Conservation (phyloP, 108 stramenopile genomes). For the Cyclotella distinguenda region DNA sequence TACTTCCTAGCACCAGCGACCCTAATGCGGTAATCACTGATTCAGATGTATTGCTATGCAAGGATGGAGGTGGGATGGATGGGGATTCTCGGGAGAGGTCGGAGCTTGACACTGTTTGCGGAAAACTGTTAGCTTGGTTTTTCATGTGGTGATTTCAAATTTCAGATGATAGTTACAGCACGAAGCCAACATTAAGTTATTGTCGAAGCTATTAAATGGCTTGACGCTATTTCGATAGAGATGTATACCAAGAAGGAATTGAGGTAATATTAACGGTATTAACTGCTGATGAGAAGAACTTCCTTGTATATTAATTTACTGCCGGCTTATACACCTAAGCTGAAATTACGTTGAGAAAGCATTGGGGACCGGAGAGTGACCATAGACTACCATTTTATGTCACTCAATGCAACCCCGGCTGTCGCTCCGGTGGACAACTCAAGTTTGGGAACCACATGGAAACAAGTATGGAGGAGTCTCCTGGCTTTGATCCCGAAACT, state of each 20-base stretch:
- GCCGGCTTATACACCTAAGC: not conserved
- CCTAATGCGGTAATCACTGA: not conserved
- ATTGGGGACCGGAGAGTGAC: not conserved
- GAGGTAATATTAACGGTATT: not conserved
- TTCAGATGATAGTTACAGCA: not conserved
- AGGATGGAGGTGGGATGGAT: constrained; percentile 3
- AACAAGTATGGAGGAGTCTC: constrained; percentile 56
- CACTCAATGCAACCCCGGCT: constrained; percentile 74
- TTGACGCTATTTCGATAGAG: not conserved
- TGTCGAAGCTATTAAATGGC: not conserved
- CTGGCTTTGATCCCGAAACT: constrained; percentile 29
- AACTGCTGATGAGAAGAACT: not conserved
- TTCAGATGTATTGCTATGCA: not conserved
- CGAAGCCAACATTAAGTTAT: not conserved
- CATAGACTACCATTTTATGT: constrained; percentile 71
- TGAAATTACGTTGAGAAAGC: not conserved
- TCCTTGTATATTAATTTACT: not conserved
- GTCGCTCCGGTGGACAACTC: constrained; percentile 76
- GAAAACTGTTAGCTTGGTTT: constrained; percentile 36
- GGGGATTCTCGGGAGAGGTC: not conserved
- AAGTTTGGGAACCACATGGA: constrained; percentile 82
- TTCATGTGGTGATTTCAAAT: constrained; percentile 27
- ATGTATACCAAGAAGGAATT: not conserved
- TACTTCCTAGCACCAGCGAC: not conserved
- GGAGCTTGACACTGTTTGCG: constrained; percentile 25